Evolutionary conservation across 139 green algal genomes (phyloP).

Genomic region (Chlorella ohadii): DNA sequence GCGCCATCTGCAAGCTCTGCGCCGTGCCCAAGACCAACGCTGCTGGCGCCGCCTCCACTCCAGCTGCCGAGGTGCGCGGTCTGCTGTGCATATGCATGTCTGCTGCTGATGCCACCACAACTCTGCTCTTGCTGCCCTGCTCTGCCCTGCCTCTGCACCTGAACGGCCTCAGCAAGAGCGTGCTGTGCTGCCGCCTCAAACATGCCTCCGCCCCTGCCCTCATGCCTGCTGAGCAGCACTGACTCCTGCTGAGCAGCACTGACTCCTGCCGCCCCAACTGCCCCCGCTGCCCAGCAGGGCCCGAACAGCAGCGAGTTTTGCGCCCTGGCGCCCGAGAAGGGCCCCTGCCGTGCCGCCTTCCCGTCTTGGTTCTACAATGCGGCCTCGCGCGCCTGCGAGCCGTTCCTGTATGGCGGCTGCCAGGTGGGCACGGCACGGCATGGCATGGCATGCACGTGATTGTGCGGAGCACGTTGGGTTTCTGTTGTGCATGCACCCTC

Average conservation of each 20-base stretch:
- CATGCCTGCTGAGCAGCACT: too few relatives aligned
- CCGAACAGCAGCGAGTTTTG: not conserved
- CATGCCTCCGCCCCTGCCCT: too few relatives aligned
- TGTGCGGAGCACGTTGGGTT: too few relatives aligned
- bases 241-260: too few relatives aligned
- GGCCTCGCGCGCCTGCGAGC: not conserved
- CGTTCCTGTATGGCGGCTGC: slow-evolving; percentile 6
- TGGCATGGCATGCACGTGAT: too few relatives aligned
- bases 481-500: too few relatives aligned
- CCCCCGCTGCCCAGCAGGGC: not conserved
- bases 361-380: slow-evolving; percentile 7
- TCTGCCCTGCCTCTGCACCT: too few relatives aligned
- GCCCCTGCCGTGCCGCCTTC: slow-evolving; percentile 8
- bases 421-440: not conserved
- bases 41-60: not conserved
- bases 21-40: not conserved
- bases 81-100: not conserved
- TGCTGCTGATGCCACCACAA: too few relatives aligned
- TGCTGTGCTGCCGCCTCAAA: too few relatives aligned
- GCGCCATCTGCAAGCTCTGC: slow-evolving; percentile 19
- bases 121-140: too few relatives aligned
- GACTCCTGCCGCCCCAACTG: too few relatives aligned
- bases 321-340: not conserved
- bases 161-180: too few relatives aligned
- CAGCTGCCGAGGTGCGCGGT: not conserved